A percentile compares a stretch with the other conserved stretches of the same genome.
Evolutionary conservation across 2,329 filamentous ascomycete species (phyloP).

Genomic region (Nothophaeocryptopus gaeumannii): DNA sequence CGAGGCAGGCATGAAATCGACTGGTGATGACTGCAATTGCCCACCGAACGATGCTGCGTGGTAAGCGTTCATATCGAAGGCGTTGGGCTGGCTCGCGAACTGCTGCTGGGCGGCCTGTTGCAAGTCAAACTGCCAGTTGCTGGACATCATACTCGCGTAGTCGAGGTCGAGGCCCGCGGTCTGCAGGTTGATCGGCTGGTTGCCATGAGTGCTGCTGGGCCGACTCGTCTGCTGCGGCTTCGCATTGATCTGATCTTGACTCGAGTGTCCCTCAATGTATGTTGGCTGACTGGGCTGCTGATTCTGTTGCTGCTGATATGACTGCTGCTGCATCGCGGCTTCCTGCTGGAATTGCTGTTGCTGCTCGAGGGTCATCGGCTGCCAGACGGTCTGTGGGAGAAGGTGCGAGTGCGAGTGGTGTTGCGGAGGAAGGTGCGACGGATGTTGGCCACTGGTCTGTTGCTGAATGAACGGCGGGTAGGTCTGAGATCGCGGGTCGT

Average conservation of each 20-base stretch:
- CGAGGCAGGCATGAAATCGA: constrained; percentile 45
- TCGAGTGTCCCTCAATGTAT: constrained; percentile 21
- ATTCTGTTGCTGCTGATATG: constrained; percentile 21
- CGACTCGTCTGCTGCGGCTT: constrained; percentile 24
- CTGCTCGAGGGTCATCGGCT: constrained; percentile 22
- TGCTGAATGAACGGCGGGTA: constrained; percentile 27
- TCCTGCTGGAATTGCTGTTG: constrained; percentile 18
- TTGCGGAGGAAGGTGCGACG: constrained; percentile 5
- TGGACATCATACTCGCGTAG: constrained; percentile 34
- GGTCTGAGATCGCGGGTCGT: constrained; percentile 29
- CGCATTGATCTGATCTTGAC: constrained; percentile 20
- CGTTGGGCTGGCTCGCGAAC: constrained; percentile 29
- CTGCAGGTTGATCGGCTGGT: constrained; percentile 31
- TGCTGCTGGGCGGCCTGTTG: constrained; percentile 28
- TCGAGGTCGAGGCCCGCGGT: constrained; percentile 33
- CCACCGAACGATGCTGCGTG: constrained; percentile 38
- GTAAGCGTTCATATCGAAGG: constrained; percentile 37
- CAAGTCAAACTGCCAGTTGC: constrained; percentile 47
- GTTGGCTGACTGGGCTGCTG: constrained; percentile 21
- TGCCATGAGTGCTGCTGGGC: constrained; percentile 32
- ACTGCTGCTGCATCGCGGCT: constrained; percentile 27
- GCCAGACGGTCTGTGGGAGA: constrained; percentile 12
- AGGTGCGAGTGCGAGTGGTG: constrained; percentile 5
- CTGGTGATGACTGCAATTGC: constrained; percentile 45
- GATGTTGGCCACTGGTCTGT: constrained; percentile 18